Conservation (phyloP, 2,329 filamentous ascomycete genomes). For the Fusarium marasasianum region DNA sequence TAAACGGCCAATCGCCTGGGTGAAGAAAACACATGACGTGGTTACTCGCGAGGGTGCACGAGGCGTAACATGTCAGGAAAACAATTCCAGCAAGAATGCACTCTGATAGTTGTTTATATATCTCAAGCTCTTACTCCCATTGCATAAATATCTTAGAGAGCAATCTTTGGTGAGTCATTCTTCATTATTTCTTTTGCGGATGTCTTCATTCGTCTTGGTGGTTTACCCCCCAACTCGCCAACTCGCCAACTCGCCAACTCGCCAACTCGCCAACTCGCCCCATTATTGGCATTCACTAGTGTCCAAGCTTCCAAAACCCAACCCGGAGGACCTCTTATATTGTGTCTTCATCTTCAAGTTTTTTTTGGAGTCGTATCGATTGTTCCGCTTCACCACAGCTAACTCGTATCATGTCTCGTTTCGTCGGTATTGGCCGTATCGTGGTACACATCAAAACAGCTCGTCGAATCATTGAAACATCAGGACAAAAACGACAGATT, state of each 20-base stretch:
- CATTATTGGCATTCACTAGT: not conserved
- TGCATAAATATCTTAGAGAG: not conserved
- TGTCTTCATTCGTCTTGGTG: not conserved
- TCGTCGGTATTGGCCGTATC: not conserved
- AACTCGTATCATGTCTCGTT: not conserved
- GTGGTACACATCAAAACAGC: not conserved
- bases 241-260: too few relatives aligned
- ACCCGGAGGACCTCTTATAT: not conserved
- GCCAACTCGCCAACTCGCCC: not conserved
- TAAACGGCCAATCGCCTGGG: not conserved
- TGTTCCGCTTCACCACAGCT: not conserved
- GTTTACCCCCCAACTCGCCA: not conserved
- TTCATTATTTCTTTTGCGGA: not conserved
- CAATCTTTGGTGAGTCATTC: not conserved
- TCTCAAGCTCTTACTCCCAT: not conserved
- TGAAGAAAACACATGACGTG: constrained; percentile 11
- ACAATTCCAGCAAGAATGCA: constrained; percentile 1
- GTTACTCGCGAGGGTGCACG: constrained; percentile 31
- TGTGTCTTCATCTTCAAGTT: not conserved
- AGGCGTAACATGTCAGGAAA: constrained; percentile 11
- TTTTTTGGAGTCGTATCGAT: not conserved
- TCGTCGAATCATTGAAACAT: not conserved
- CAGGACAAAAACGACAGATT: rapidly evolving
- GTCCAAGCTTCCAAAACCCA: not conserved
- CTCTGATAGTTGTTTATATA: not conserved